A percentile compares a stretch with the other conserved stretches of the same genome.
phyloP scores from a whole-genome alignment of 768 basidiomycete genomes.

The Neoboletus brunneissimus region DNA sequence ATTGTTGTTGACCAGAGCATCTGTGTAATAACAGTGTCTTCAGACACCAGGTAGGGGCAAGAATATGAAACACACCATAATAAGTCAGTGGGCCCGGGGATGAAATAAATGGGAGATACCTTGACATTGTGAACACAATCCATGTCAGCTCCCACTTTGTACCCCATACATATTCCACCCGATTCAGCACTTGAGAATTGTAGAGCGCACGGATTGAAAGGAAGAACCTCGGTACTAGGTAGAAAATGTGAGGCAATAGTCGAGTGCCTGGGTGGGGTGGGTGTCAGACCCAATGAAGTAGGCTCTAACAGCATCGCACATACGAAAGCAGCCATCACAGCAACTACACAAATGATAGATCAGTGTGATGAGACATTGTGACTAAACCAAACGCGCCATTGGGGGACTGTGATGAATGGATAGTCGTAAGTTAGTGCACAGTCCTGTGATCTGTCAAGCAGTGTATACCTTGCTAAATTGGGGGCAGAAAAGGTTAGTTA shows the following conservation, averaged over 20 bases:
- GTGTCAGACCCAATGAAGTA: neutral
- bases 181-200: constrained; percentile 1
- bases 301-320: neutral
- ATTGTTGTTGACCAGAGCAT: neutral
- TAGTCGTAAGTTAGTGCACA: neutral
- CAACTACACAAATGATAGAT: constrained; percentile 10
- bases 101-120: constrained; percentile 26
- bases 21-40: constrained; percentile 3
- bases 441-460: neutral
- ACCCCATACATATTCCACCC: constrained; percentile 26
- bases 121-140: constrained; percentile 24
- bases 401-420: constrained; percentile 5
- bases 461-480: constrained; percentile 19
- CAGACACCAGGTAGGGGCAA: neutral
- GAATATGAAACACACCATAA: constrained; percentile 11
- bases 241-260: constrained; percentile 27
- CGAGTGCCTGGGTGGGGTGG: constrained; percentile 7
- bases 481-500: constrained; percentile 9
- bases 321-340: constrained; percentile 18
- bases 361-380: neutral
- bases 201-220: neutral
- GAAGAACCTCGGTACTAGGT: constrained; percentile 22
- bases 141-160: too few species aligned
- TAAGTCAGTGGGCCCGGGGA: constrained; percentile 13
- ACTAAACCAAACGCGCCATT: constrained; percentile 7